Percentiles rank a stretch among this genome's conserved stretches.
These are phyloP conservation scores for Salvia rosmarinus DNA, from an alignment of 257 asterid species.

Conservation along the genomic window DNA sequence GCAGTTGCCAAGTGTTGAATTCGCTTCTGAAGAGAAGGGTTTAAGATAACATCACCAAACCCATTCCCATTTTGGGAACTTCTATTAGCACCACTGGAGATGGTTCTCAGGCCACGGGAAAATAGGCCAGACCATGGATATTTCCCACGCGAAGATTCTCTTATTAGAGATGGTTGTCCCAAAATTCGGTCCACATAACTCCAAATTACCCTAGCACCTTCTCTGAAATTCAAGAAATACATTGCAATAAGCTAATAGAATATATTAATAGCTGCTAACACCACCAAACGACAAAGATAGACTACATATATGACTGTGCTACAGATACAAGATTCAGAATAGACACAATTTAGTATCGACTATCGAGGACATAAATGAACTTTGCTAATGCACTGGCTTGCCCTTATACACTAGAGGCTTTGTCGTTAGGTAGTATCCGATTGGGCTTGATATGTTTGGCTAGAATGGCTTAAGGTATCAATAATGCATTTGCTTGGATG, in stretches of 20 bases:
- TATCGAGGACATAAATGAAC: background rate
- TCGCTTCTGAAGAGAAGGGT: slow-evolving; percentile 91
- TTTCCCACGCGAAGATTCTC: slow-evolving; percentile 97
- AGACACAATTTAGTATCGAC: background rate
- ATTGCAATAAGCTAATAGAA: slow-evolving; percentile 24
- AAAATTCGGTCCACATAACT: slow-evolving; percentile 92
- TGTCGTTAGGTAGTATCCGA: background rate
- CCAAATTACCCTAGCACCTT: slow-evolving; percentile 97
- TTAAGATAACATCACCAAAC: slow-evolving; percentile 83
- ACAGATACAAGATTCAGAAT: background rate
- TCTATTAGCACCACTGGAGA: slow-evolving; percentile 51
- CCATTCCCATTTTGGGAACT: slow-evolving; percentile 58
- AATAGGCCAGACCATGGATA: slow-evolving; percentile 94
- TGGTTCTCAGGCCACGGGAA: slow-evolving; percentile 54
- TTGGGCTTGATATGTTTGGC: background rate
- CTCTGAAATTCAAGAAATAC: slow-evolving; percentile 60
- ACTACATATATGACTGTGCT: background rate
- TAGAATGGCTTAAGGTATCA: too few species aligned
- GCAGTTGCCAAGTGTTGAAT: slow-evolving; percentile 84
- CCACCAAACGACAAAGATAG: slow-evolving; percentile 9
- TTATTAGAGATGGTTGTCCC: slow-evolving; percentile 95
- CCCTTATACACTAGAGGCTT: slow-evolving; percentile 38
- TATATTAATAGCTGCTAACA: slow-evolving; percentile 1
- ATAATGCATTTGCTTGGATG: too few species aligned
- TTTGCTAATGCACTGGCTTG: slow-evolving; percentile 54